Evolutionary conservation across 257 asterid species (phyloP).

Genomic region (Leonotis leonurus): DNA sequence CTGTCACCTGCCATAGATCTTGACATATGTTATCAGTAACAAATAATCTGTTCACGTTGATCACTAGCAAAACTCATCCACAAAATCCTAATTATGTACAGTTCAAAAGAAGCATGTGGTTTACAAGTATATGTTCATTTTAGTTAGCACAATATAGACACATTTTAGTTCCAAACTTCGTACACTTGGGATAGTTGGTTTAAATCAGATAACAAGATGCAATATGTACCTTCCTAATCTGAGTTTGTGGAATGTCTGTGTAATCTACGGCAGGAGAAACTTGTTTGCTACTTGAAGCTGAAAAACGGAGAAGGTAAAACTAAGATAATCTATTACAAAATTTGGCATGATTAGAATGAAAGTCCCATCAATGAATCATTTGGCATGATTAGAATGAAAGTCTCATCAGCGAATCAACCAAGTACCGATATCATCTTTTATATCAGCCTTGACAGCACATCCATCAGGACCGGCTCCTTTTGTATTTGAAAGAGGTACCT

Average conservation of each 20-base stretch:
- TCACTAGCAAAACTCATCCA: neutral
- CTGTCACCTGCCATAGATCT: slow-evolving; percentile 59
- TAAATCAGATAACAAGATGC: neutral
- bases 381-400: neutral
- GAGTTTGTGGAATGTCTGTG: slow-evolving; percentile 71
- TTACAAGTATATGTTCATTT: too few species aligned
- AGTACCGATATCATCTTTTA: slow-evolving; percentile 82
- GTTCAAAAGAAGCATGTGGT: too few species aligned
- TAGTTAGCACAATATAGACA: too few species aligned
- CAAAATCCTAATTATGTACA: neutral
- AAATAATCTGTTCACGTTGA: neutral
- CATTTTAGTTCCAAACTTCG: neutral
- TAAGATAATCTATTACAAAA: neutral
- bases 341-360: neutral
- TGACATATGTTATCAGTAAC: slow-evolving; percentile 7
- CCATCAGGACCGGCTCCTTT: slow-evolving; percentile 96
- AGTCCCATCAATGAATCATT: too few species aligned
- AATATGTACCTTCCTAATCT: slow-evolving; percentile 71
- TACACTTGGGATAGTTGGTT: neutral
- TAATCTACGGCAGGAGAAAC: slow-evolving; percentile 49
- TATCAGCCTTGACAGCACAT: slow-evolving; percentile 70
- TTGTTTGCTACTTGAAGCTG: slow-evolving; percentile 78
- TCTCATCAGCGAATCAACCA: too few species aligned
- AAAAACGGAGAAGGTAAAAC: slow-evolving; percentile 22
- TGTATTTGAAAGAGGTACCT: slow-evolving; percentile 69